phyloP scores from a whole-genome alignment of 2,329 filamentous ascomycete species.

The Alternaria sp. region DNA sequence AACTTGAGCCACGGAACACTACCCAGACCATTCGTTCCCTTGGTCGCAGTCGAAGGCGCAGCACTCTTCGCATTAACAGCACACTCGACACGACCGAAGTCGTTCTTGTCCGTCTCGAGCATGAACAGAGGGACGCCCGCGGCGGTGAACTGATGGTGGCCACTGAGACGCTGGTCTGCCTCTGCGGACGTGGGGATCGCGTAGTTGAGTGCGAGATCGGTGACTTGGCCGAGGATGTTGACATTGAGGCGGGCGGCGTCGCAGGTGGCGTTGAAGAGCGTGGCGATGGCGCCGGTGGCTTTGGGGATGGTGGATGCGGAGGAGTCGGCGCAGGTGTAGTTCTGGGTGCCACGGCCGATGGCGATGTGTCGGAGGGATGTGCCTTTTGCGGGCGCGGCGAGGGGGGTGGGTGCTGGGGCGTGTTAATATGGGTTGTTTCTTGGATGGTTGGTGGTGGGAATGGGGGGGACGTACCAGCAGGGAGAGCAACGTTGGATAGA shows the following conservation, averaged over 20 bases:
- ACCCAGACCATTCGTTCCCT: conserved; percentile 64
- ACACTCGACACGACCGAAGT: conserved; percentile 67
- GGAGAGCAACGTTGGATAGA: conserved; percentile 36
- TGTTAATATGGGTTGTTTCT: conserved; percentile 23
- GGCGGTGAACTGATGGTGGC: conserved; percentile 82
- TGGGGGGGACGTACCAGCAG: conserved; percentile 35
- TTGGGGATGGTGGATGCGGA: conserved; percentile 67
- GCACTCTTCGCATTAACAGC: conserved; percentile 65
- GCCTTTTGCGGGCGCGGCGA: conserved; percentile 67
- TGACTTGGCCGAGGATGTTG: conserved; percentile 68
- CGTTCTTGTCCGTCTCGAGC: conserved; percentile 63
- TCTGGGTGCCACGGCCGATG: conserved; percentile 87
- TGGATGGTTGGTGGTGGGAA: not conserved
- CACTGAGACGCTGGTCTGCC: conserved; percentile 68
- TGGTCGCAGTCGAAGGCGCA: conserved; percentile 67
- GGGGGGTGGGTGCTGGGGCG: conserved; percentile 58
- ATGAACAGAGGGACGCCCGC: conserved; percentile 79
- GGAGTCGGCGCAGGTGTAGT: conserved; percentile 79
- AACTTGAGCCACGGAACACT: conserved; percentile 84
- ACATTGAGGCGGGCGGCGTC: conserved; percentile 65
- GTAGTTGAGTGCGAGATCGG: conserved; percentile 72
- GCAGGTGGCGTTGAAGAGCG: conserved; percentile 88
- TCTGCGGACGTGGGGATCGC: conserved; percentile 55
- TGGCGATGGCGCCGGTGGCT: conserved; percentile 76
- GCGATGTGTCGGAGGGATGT: conserved; percentile 76